Base-by-base conservation (phyloP, 2,329 filamentous ascomycete genomes). In the Aureobasidium sp. region DNA sequence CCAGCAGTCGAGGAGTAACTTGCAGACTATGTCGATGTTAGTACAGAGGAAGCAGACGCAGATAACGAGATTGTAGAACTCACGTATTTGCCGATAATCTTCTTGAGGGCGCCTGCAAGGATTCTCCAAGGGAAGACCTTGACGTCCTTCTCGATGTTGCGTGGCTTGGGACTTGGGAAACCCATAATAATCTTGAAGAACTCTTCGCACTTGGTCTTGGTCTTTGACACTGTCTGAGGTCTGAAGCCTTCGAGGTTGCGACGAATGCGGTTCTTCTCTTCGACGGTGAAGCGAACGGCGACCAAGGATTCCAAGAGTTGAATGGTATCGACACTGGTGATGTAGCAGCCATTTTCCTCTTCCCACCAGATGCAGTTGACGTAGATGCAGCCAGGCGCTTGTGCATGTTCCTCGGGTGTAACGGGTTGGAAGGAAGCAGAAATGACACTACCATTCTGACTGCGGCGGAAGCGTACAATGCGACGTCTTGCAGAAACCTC, bases 161-260 rank as follows among this genome's bases (percentile, higher is more conserved):
- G 84, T 20, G 94, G 94, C 76, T 97, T 97, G 1, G 94, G 94
- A 64, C 88, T 90, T 14, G 91, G 91, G 72, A 97, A 97, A 1
- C 86, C 90, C 94, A 99, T 99, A 77, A 99, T 97, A 69, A 97
- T 83, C 78, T 97, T 97, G 85, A 97, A 97, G 75, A 97, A 97
- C 61, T 95, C 91, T 74, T 97, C 93, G 72, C 90, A 96, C 64
- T 97, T 1, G 17, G 86, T 72, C 76, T 96, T 96, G 63, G 87
- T 86, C 76, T 99, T 99, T 68, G 91, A 96, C 20, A 99, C 91
- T 0, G 94, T 99, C 66, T 91, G 77, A 0, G 94, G 94, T 39
- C 90, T 87, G 79, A 96, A 97, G 0, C 92, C 92, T 74, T 99
- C 94, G 37, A 99, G 81, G 71, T 99, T 99, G 66, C 94, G 87